Evolutionary conservation across 192 early-diverging fungal genomes (phyloP), one percentile per base, ranked within the genome.

Genomic region (Spizellomyces punctatus): DNA sequence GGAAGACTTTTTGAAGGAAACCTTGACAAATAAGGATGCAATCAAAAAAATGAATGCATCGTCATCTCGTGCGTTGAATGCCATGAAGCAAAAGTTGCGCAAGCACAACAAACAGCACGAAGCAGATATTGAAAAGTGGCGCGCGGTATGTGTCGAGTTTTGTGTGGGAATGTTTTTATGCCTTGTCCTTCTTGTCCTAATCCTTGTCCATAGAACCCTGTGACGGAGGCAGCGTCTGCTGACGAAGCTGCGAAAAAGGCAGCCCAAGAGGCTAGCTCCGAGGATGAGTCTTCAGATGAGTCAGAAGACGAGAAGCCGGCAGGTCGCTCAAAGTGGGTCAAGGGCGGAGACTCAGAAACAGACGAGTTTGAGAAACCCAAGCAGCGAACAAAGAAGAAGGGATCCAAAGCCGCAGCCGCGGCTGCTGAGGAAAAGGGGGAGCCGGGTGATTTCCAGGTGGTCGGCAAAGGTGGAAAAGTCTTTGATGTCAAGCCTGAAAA

Each of bases 1-100:
- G 36, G 96, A 99, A 65, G 92, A 96, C 67, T 76, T 81, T 69
- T 67, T 93, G 17, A 89, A 91, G 65, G 83, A 82, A 55, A 76
- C 83, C 46, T 72, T 80, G 43, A 85, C 87, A 65, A 84, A 88
- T 67, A 94, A 94, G 84, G 82, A 89, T 36, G 82, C 85, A 7
- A 83, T 88, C 59, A 91, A 90, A 81, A 97, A 94, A 83, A 92
- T 94, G 85, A 96, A 90, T 73, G 82, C 91, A 50, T 83, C 78
- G 57, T 88, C 92, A 63, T 86, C 89, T 48, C 91, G 92, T 72
- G 91, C 94, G 22, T 79, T 96, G 74, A 97, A 91, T 80, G 87
- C 90, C 57, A 90, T 98, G 86, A 97, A 96, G 88, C 91, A 94
- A 78, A 94, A 92, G 74, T 63, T 96, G 70, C 91, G 91, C 82